These are phyloP conservation scores for Plicaturopsis crispa DNA, from an alignment of 768 basidiomycete species.

Conservation along the genomic window DNA sequence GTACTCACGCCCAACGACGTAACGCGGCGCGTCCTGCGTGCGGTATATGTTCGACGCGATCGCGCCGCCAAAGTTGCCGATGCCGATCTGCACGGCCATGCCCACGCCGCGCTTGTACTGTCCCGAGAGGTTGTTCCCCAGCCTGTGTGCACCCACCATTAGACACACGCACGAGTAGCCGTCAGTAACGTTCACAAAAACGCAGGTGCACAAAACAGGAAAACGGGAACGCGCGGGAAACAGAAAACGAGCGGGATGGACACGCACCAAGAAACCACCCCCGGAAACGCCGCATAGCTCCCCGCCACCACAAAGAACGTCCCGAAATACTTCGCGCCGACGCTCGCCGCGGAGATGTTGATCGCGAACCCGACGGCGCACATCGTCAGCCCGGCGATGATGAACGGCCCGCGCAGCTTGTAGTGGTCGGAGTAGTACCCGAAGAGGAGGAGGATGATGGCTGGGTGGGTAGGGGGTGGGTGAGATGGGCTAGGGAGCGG, in stretches of 20 bases:
- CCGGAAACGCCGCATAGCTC: slow-evolving; percentile 54
- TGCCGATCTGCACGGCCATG: slow-evolving; percentile 62
- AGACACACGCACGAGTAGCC: too few relatives aligned
- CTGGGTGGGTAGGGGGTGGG: neutral
- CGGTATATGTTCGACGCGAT: slow-evolving; percentile 61
- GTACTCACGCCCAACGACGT: slow-evolving; percentile 52
- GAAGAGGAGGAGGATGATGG: slow-evolving; percentile 29
- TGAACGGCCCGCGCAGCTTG: slow-evolving; percentile 49
- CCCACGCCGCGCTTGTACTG: slow-evolving; percentile 65
- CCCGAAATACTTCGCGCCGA: slow-evolving; percentile 63
- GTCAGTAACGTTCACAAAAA: too few relatives aligned
- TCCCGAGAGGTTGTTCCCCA: slow-evolving; percentile 58
- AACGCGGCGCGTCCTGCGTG: slow-evolving; percentile 50
- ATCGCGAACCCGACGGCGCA: slow-evolving; percentile 54
- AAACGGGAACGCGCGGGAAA: neutral
- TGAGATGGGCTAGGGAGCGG: neutral
- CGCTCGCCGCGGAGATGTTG: slow-evolving; percentile 46
- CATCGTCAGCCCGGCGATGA: slow-evolving; percentile 41
- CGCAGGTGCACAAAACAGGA: too few relatives aligned
- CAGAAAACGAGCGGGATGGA: neutral
- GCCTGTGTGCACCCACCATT: too few relatives aligned
- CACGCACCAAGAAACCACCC: slow-evolving; percentile 50
- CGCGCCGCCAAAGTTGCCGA: slow-evolving; percentile 59
- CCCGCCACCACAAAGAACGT: slow-evolving; percentile 64
- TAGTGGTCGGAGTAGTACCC: slow-evolving; percentile 53